Base-by-base conservation (phyloP, 495 filamentous ascomycete species). In the Venustampulla echinocandica region DNA sequence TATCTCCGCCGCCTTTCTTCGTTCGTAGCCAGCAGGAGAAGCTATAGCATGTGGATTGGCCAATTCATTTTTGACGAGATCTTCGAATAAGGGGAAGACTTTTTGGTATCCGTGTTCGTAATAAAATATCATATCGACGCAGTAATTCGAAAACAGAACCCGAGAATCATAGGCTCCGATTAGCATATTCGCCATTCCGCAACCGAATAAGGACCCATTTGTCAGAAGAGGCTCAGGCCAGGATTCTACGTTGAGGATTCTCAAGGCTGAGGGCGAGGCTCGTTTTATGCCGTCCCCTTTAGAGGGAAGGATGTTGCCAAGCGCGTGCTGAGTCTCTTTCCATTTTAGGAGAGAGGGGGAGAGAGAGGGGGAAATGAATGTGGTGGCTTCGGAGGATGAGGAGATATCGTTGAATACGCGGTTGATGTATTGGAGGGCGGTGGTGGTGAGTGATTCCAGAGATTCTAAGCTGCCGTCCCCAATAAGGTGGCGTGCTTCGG, bases 31-130 rank as follows among this genome's bases (percentile, higher is more conserved):
- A 7, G 7, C 27, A 7, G 13, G 13, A 30, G 27, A 7, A 6
- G 6, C 7, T 13, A 30, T 30, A 6, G 27, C 27, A 30, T 30
- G 27, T 13, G 27, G 7, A 13, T 49, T 41, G 42, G 61, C 57
- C 10, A 61, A 47, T 6, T 50, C 46, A 18, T 60, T 57, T 46
- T 62, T 63, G 24, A 62, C 15, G 4, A 60, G 33, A 22, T 49
- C 38, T 36, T 62, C 58, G n/a, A 61, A 42, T 19, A 41, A 43
- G 17, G 60, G 60, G 38, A 61, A 63, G 47, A 61, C 46, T 24
- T 63, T 40, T 42, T 61, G 41, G 44, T 57, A 63, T 10, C 60
- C 60, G 44, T 63, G 60, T 47, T 63, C 59, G 39, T 61, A 61
- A 44, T 60, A 63, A 33, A 63, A 63, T 21, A 35, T 59, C 56